Conservation (phyloP, 345 rosid genomes). For the Geranium brycei region DNA sequence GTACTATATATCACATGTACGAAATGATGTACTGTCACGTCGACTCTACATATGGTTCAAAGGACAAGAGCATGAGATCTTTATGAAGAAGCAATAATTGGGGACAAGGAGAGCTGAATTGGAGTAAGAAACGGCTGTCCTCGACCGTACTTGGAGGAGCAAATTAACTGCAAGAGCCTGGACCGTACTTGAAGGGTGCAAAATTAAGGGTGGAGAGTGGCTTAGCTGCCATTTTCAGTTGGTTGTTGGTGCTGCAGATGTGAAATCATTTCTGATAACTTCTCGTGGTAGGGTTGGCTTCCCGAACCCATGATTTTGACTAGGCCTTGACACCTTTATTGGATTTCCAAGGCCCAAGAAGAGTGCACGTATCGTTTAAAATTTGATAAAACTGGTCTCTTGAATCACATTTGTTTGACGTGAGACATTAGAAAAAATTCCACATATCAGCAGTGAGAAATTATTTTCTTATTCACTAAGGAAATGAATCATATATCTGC, state of each 20-base stretch:
- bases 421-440: too few species aligned
- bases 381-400: too few species aligned
- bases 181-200: background rate
- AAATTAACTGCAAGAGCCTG: too few species aligned
- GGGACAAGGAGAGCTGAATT: background rate
- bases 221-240: background rate
- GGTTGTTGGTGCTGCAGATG: background rate
- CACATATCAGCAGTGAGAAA: too few species aligned
- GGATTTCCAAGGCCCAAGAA: too few species aligned
- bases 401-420: too few species aligned
- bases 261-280: background rate
- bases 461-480: too few species aligned
- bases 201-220: background rate
- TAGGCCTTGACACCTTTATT: background rate
- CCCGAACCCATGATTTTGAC: background rate
- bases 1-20: too few species aligned
- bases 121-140: background rate
- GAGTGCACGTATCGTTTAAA: too few species aligned
- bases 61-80: background rate
- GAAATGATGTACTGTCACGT: too few species aligned
- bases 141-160: background rate
- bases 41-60: background rate
- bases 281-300: background rate
- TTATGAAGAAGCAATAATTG: background rate
- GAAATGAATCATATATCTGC: background rate